Evolutionary conservation across 2,329 filamentous ascomycete genomes (phyloP).

Genomic region (Botrytis tulipae): DNA sequence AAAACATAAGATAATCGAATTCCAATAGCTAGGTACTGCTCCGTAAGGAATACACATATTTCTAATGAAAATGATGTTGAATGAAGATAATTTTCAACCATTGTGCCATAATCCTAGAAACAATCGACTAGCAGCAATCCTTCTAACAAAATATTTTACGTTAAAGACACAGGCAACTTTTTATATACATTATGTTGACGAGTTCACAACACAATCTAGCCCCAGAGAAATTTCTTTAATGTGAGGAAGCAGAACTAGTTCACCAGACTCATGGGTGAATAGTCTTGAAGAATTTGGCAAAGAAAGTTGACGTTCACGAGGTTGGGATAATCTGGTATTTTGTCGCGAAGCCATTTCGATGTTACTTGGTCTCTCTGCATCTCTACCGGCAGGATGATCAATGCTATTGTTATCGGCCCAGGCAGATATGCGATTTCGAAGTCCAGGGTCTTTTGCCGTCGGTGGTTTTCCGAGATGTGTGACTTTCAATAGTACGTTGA

Average conservation of each 20-base stretch:
- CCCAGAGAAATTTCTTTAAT: background rate
- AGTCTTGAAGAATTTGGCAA: background rate
- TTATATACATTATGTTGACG: background rate
- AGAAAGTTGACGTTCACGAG: background rate
- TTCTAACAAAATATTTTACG: background rate
- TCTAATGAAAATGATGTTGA: background rate
- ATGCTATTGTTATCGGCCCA: background rate
- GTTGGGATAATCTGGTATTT: background rate
- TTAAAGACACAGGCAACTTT: no score
- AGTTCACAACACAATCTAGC: background rate
- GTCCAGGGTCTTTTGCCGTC: background rate
- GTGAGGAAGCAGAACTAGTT: background rate
- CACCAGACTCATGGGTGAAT: background rate
- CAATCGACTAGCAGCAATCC: background rate
- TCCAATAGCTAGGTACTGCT: background rate
- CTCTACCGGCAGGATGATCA: background rate
- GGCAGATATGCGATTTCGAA: background rate
- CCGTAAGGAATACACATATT: background rate
- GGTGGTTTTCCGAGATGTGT: slow-evolving; percentile 5
- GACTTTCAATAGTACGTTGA: background rate
- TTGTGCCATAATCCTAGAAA: background rate
- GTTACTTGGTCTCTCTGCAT: background rate
- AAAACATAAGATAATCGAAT: background rate
- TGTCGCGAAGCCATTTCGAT: background rate
- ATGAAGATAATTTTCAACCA: no score